Percentiles rank a stretch among this genome's conserved stretches.
Conservation (phyloP, 139 green algal genomes). For the Closterium sp. region DNA sequence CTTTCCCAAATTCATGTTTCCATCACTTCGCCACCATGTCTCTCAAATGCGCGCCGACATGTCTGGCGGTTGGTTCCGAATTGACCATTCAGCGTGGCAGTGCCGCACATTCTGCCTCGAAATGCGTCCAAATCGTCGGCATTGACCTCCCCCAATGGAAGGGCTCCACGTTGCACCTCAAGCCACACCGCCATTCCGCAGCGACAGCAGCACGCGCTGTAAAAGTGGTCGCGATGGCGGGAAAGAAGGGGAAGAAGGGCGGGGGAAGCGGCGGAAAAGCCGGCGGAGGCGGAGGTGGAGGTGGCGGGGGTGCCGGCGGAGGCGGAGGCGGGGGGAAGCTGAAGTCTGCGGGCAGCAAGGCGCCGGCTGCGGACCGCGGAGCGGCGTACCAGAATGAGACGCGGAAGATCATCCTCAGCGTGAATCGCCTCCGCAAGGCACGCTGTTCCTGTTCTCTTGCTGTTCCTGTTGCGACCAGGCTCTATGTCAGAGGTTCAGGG, state of each 20-base stretch:
- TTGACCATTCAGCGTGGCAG: not conserved
- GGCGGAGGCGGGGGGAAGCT: slow-evolving; percentile 14
- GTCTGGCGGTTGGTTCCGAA: not conserved
- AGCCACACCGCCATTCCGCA: not conserved
- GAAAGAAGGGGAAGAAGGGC: slow-evolving; percentile 42
- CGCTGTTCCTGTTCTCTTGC: not conserved
- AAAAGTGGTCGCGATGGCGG: slow-evolving; percentile 3
- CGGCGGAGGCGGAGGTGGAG: not conserved
- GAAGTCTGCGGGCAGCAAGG: slow-evolving; percentile 22
- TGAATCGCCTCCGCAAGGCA: slow-evolving; percentile 67
- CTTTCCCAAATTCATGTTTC: too few species aligned
- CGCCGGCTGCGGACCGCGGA: slow-evolving; percentile 24
- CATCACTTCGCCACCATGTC: not conserved
- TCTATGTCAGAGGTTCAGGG: too few species aligned
- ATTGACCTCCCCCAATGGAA: not conserved
- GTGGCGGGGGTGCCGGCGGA: not conserved
- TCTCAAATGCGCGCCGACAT: not conserved
- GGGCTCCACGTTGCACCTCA: not conserved
- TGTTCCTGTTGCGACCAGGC: slow-evolving; percentile 1
- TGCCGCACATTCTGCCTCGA: not conserved
- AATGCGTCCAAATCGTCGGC: not conserved
- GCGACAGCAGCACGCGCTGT: not conserved
- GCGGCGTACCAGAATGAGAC: slow-evolving; percentile 78
- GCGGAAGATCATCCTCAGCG: slow-evolving; percentile 73
- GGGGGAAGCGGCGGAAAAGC: not conserved